phyloP scores from a whole-genome alignment of 768 basidiomycete species.

The Boletellus emodensis region DNA sequence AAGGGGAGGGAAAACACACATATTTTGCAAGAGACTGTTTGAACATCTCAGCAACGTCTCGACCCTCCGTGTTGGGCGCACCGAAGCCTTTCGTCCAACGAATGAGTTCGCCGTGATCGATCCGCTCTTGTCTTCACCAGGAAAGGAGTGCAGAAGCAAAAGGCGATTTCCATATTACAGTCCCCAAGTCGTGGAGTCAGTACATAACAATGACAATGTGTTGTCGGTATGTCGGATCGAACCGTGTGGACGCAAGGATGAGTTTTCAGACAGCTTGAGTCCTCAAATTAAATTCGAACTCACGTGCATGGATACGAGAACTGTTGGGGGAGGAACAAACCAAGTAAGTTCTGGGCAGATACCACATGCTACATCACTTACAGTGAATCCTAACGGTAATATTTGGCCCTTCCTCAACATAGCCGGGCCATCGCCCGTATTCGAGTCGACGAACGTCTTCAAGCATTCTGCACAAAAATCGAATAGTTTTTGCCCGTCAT shows the following conservation, averaged over 20 bases:
- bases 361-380: slow-evolving; percentile 38
- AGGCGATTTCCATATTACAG: not conserved
- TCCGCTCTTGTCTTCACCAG: slow-evolving; percentile 71
- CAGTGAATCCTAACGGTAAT: slow-evolving; percentile 91
- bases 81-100: slow-evolving; percentile 99
- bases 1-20: slow-evolving; percentile 41
- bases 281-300: slow-evolving; percentile 31
- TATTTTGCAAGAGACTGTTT: slow-evolving; percentile 70
- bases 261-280: not conserved
- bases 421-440: slow-evolving; percentile 50
- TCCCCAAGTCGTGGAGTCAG: not conserved
- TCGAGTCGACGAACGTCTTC: slow-evolving; percentile 80
- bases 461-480: slow-evolving; percentile 97
- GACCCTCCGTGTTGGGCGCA: slow-evolving; percentile 84
- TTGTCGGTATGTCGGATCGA: not conserved
- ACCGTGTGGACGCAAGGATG: not conserved
- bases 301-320: slow-evolving; percentile 95
- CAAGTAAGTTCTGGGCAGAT: slow-evolving; percentile 2
- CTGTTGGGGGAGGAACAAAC: slow-evolving; percentile 32
- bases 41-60: slow-evolving; percentile 94
- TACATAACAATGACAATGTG: not conserved
- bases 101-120: slow-evolving; percentile 91
- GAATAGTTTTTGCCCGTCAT: slow-evolving; percentile 91
- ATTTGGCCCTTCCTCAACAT: slow-evolving; percentile 48
- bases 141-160: not conserved